phyloP scores from a whole-genome alignment of 2,329 filamentous ascomycete species.

The Neonectria coccinea region DNA sequence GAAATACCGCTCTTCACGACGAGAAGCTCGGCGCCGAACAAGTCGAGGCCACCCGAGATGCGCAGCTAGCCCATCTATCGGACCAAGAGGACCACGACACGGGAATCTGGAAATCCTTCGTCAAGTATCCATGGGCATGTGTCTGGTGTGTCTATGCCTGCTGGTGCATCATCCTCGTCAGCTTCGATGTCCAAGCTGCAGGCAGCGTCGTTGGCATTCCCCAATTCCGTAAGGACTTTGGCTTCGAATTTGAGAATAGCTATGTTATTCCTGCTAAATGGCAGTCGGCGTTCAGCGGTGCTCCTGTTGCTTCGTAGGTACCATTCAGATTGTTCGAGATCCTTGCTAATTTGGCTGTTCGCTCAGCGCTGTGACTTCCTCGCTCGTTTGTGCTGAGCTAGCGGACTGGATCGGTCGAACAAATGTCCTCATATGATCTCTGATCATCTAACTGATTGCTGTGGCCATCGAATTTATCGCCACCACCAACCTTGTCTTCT shows the following conservation, averaged over 20 bases:
- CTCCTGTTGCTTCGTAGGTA: constrained; percentile 9
- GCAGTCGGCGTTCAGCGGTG: constrained; percentile 23
- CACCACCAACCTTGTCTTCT: constrained; percentile 25
- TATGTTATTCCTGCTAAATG: constrained; percentile 14
- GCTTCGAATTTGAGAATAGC: neutral
- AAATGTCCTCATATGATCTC: constrained; percentile 20
- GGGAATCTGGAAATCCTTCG: constrained; percentile 24
- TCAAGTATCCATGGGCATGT: constrained; percentile 19
- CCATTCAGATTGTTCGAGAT: neutral
- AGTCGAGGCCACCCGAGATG: constrained; percentile 24
- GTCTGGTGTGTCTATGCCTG: constrained; percentile 19
- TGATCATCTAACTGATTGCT: constrained; percentile 17
- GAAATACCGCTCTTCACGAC: neutral
- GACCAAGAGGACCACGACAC: constrained; percentile 32
- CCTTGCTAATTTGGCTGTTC: neutral
- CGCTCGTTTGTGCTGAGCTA: constrained; percentile 25
- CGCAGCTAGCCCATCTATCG: constrained; percentile 22
- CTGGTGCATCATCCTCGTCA: constrained; percentile 13
- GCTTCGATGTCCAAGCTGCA: constrained; percentile 14
- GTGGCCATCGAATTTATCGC: constrained; percentile 28
- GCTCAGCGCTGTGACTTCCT: constrained; percentile 21
- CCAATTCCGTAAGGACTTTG: constrained; percentile 18
- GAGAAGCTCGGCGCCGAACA: constrained; percentile 14
- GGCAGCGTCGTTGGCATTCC: constrained; percentile 21
- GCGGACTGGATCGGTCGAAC: constrained; percentile 30